Base-by-base conservation (phyloP, 176 grass and related monocot genomes). In the Juncus inflexus region DNA sequence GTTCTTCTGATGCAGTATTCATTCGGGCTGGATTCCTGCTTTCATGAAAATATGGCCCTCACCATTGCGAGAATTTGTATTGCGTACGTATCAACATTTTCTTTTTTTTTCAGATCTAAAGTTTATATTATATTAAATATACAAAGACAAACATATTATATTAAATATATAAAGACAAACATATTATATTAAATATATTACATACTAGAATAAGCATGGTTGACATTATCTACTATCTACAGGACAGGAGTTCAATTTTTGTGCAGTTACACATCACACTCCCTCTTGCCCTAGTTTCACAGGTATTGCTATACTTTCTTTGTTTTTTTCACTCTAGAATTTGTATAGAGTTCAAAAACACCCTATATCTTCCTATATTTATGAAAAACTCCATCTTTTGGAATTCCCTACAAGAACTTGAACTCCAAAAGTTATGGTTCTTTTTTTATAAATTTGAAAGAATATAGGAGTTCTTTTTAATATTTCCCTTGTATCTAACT, bases 261-360 rank as follows among this genome's bases (percentile, higher is more conserved):
- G 12, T 97, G 92, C 74, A 97, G 88, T 72, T 97, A 97, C 64
- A 91, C 64, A 91, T 86, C 76, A 97, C 92, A 35, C 87, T 97
- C 38, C 92, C 92, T 0, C 80, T 97, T 4, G 92, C 92, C 6
- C 77, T 97, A 0, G 87, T 97, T 58, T 77, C 92, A 13, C 91
- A 95, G 73, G 90, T 95, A 81, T 12, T 12, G 49, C 19, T 28
- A 28, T 28, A 28, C 19, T 28, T 28, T 28, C 19, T 28, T 28
- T 28, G 19, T 28, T 28, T 28, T 1, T 28, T 28, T 28, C 19
- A 28, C 19, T 28, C 19, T 28, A 28, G 19, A 28, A 28, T 28
- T 28, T 28, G 19, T 28, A 28, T 28, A 28, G 19, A 28, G 0
- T 28, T 28, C 19, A 28, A 28, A 28, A 28, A 28, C 19, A 28